Conservation (phyloP, 176 grass and related monocot species). For the Rhynchospora pubera region DNA sequence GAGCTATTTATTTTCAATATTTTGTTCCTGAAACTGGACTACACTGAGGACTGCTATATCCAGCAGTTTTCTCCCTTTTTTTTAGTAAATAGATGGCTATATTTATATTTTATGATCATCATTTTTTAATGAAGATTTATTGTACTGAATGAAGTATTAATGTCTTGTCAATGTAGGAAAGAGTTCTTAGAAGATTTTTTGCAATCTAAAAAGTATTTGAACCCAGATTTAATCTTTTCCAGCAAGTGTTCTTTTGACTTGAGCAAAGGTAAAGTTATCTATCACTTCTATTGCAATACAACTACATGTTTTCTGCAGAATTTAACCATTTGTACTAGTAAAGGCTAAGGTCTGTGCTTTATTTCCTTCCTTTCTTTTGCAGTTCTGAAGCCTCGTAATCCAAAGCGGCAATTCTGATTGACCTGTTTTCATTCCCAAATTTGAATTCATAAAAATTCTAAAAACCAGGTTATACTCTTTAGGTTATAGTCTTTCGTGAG, state of each 20-base stretch:
- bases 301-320: neutral
- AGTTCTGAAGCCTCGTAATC: slow-evolving; percentile 40
- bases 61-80: neutral
- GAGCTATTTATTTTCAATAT: slow-evolving; percentile 10
- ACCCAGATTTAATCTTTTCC: slow-evolving; percentile 44
- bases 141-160: slow-evolving; percentile 7
- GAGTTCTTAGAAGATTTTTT: slow-evolving; percentile 42
- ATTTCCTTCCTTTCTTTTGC: slow-evolving; percentile 29
- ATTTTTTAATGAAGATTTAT: slow-evolving; percentile 3
- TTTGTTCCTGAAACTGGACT: neutral
- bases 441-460: slow-evolving; percentile 12
- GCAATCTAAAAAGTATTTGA: slow-evolving; percentile 34
- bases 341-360: slow-evolving; percentile 22
- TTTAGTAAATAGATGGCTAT: slow-evolving; percentile 7
- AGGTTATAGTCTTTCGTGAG: neutral
- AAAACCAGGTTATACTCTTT: neutral
- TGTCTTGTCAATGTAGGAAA: slow-evolving; percentile 37
- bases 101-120: neutral
- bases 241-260: slow-evolving; percentile 46
- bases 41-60: neutral
- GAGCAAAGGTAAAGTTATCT: slow-evolving; percentile 41
- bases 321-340: neutral
- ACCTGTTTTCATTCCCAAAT: neutral
- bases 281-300: slow-evolving; percentile 5
- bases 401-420: slow-evolving; percentile 22